Evolutionary conservation across 768 basidiomycete species (phyloP).

Genomic region (Naganishia randhawae): DNA sequence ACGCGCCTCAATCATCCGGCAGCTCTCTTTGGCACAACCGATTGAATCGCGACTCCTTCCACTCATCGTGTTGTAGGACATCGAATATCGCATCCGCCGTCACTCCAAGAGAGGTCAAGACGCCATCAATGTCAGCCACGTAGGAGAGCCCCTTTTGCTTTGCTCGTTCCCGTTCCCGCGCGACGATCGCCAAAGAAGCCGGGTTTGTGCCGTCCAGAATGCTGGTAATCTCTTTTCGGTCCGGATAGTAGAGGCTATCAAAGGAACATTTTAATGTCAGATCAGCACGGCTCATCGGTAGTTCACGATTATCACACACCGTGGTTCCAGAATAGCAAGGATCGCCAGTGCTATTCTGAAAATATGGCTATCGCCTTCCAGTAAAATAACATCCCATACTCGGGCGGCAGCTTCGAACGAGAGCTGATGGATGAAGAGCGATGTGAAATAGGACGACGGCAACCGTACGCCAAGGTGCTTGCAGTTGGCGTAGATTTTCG

Average conservation of each 20-base stretch:
- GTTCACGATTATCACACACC: slow-evolving; percentile 30
- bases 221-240: slow-evolving; percentile 44
- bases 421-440: slow-evolving; percentile 46
- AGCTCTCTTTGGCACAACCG: slow-evolving; percentile 45
- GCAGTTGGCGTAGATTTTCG: slow-evolving; percentile 49
- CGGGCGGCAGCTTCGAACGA: slow-evolving; percentile 46
- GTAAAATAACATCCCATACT: slow-evolving; percentile 49
- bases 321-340: slow-evolving; percentile 48
- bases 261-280: neutral
- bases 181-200: slow-evolving; percentile 42
- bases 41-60: slow-evolving; percentile 48
- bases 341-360: slow-evolving; percentile 47
- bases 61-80: slow-evolving; percentile 42
- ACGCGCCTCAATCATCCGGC: slow-evolving; percentile 44
- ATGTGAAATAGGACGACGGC: slow-evolving; percentile 47
- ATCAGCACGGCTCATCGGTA: neutral
- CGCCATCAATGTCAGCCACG: slow-evolving; percentile 43
- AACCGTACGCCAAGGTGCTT: slow-evolving; percentile 45
- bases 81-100: slow-evolving; percentile 44
- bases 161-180: slow-evolving; percentile 45
- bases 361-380: slow-evolving; percentile 48
- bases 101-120: slow-evolving; percentile 44
- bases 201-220: slow-evolving; percentile 46
- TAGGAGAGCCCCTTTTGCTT: slow-evolving; percentile 42
- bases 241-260: slow-evolving; percentile 46